Evolutionary conservation across 1,284 basidiomycete genomes (phyloP), one percentile per base, ranked within the genome.

Genomic region (Rhodotorula sp.): DNA sequence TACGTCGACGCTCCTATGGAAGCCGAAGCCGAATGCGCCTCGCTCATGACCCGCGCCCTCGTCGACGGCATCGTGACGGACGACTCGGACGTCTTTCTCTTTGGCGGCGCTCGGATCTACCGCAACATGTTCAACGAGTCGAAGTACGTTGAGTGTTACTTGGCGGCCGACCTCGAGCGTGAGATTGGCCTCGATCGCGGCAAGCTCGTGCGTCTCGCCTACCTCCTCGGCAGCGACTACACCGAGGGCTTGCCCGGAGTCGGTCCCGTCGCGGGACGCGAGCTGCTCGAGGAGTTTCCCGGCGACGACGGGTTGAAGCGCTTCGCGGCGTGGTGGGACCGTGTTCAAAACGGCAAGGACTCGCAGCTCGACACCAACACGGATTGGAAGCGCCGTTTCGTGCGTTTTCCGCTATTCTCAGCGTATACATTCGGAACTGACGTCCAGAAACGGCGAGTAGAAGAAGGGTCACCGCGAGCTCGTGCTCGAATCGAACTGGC

Each of bases 121-220:
- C 97, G 97, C 83, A 97, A 99, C 82, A 97, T 99, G 91, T 99
- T 99, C 85, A 98, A 98, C 82, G 93, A 98, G 83, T 91, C 92
- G 71, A 98, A 97, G 85, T 97, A 93, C 14, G 96, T 98, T 69
- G 96, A 99, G 82, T 95, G 93, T 80, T 99, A 97, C 83, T 83
- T 97, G 49, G 84, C 89, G 10, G 83, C 88, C 1, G 97, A 99
- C 80, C 86, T 99, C 66, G 86, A 88, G 63, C 87, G 94, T 55
- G 97, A 99, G 81, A 85, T 99, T 10, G 91, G 93, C 2, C 84
- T 99, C 21, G 90, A 92, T 67, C 87, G 93, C 44, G 91, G 92
- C 76, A 90, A 91, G 49, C 87, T 99, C 48, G 88, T 99, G 62
- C 87, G 90, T 49, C 84, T 99, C 34, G 94, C 96, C 3, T 97